Evolutionary conservation across 192 early-diverging fungal genomes (phyloP).

Genomic region (Coemansia brasiliensis): DNA sequence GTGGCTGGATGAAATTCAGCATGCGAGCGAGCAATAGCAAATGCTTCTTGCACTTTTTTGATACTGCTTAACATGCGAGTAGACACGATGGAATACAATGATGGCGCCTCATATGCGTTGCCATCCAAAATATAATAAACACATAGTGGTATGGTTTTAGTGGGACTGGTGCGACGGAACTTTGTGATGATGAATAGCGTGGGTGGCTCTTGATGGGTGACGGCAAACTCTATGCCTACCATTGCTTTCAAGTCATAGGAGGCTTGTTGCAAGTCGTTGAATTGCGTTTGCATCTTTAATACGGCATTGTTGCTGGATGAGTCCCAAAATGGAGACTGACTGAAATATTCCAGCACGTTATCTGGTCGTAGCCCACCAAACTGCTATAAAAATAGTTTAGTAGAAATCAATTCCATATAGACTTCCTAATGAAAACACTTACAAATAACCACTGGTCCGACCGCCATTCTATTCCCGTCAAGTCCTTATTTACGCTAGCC

Average conservation of each 20-base stretch:
- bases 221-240: conserved; percentile 76
- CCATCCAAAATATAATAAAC: conserved; percentile 69
- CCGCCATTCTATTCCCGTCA: conserved; percentile 66
- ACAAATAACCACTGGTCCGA: conserved; percentile 58
- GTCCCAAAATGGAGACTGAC: conserved; percentile 81
- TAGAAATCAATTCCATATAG: not conserved
- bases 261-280: conserved; percentile 64
- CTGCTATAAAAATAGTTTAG: conserved; percentile 31
- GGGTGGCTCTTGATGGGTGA: conserved; percentile 66
- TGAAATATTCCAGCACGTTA: conserved; percentile 80
- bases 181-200: conserved; percentile 72
- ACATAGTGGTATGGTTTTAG: conserved; percentile 51
- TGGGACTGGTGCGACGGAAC: conserved; percentile 60
- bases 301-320: conserved; percentile 73
- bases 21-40: conserved; percentile 37
- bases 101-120: conserved; percentile 74
- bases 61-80: conserved; percentile 64
- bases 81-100: conserved; percentile 67
- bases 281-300: conserved; percentile 81
- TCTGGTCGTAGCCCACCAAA: conserved; percentile 70
- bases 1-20: conserved; percentile 48
- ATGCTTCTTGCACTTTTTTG: conserved; percentile 41
- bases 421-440: conserved; percentile 1
- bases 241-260: conserved; percentile 59
- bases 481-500: conserved; percentile 38